A percentile compares a stretch with the other conserved stretches of the same genome.
These are phyloP conservation scores for Phytophthora pisi DNA, from an alignment of 352 stramenopile species.

Conservation along the genomic window DNA sequence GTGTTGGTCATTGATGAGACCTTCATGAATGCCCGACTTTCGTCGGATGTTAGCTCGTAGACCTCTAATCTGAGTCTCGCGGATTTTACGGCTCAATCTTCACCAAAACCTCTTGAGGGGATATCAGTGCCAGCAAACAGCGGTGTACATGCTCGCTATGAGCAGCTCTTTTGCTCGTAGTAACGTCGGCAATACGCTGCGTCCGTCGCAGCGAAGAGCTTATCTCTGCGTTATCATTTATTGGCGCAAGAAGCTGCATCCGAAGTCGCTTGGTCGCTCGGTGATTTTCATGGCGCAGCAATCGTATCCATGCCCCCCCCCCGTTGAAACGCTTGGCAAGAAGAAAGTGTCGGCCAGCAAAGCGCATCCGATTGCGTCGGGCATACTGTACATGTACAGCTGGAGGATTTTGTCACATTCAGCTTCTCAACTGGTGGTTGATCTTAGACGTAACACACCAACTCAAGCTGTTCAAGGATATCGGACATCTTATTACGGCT, in stretches of 20 bases:
- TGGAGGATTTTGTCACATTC: slow-evolving; percentile 3
- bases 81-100: not conserved
- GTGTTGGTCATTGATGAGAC: not conserved
- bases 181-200: not conserved
- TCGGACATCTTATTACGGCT: slow-evolving; percentile 1
- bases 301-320: not conserved
- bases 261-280: not conserved
- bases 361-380: not conserved
- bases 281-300: not conserved
- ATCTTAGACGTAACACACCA: slow-evolving; percentile 21
- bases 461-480: slow-evolving; percentile 1
- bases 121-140: not conserved
- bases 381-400: slow-evolving; percentile 2
- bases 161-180: not conserved
- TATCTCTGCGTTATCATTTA: not conserved
- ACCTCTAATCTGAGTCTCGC: too few species aligned
- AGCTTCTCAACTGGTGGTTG: slow-evolving; percentile 1
- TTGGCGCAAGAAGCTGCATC: not conserved
- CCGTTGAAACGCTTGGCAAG: slow-evolving; percentile 2
- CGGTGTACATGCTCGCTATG: not conserved
- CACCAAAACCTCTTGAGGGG: not conserved
- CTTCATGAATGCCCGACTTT: slow-evolving; percentile 1
- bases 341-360: not conserved
- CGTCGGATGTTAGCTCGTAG: not conserved
- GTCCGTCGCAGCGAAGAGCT: not conserved